Evolutionary conservation across 176 grass and related monocot genomes (phyloP), one percentile per base, ranked within the genome.

Genomic region (Avena insularis): DNA sequence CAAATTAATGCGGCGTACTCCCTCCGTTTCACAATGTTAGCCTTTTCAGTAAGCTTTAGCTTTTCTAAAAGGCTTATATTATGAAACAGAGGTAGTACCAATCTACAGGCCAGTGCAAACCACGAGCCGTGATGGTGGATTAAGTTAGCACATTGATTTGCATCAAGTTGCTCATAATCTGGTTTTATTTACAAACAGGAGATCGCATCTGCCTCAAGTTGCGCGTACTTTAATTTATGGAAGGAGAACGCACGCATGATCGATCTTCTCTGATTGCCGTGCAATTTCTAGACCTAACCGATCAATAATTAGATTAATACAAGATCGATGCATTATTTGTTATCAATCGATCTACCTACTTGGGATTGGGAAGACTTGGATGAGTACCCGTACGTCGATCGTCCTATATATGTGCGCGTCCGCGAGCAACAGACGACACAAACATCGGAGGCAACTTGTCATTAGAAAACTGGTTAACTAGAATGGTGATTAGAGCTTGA

Each of bases 391-490:
- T 43, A 43, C 40, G 40, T 43, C 5, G 6, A 4, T 38, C 36
- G 36, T 38, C 36, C 36, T 38, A 3, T 63, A 61, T 9, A 20
- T 23, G 48, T 12, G 70, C 49, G 51, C 72, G 47, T 86, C 72
- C 12, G 43, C 43, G 5, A 71, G 72, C 84, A 90, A 83, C 89
- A 65, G 79, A 48, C 73, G 64, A 35, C 79, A 17, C 25, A 25
- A 25, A 25, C 84, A 90, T 90, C 53, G 83, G 63, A 33, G 40
- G 13, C 48, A 78, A 90, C 7, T 86, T 82, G 84, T 1, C 4
- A 9, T 12, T 25, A 36, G 17, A 9, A 48, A 48, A 38, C 36
- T 38, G 36, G 36, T 38, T 38, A 38, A 38, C 3, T 38, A 38
- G 36, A 38, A 38, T 38, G 36, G 4, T 38, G 36, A 38, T 38